Evolutionary conservation across 2,329 filamentous ascomycete genomes (phyloP).

Genomic region (Annulohypoxylon truncatum): DNA sequence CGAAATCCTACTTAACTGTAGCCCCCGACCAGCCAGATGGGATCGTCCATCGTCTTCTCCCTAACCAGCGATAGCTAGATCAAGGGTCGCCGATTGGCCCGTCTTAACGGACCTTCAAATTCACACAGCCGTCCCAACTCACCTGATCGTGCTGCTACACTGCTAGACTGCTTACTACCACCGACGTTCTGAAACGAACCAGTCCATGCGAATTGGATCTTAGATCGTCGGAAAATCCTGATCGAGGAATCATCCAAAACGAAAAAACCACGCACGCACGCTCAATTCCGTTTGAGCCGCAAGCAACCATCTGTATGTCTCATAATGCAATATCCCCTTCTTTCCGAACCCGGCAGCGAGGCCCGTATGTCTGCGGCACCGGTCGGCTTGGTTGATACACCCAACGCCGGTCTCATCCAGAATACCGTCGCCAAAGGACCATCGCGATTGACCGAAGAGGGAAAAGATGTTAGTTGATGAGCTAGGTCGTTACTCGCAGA

Average conservation of each 20-base stretch:
- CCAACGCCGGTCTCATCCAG: conserved; percentile 11
- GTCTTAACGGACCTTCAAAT: conserved; percentile 29
- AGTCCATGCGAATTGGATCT: conserved; percentile 28
- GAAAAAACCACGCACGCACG: conserved; percentile 8
- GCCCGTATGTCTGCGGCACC: conserved; percentile 25
- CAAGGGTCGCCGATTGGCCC: conserved; percentile 35
- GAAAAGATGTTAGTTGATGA: neutral
- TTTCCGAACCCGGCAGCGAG: conserved; percentile 20
- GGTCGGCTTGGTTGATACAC: conserved; percentile 12
- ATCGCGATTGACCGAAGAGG: neutral
- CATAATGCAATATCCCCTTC: conserved; percentile 17
- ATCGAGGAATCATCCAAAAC: conserved; percentile 16
- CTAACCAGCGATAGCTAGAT: conserved; percentile 24
- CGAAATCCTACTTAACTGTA: conserved; percentile 31
- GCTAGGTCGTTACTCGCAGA: neutral
- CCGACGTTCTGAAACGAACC: conserved; percentile 33
- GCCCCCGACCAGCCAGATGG: conserved; percentile 25
- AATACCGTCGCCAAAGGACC: neutral
- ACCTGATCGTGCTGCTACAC: conserved; percentile 26
- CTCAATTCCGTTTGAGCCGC: conserved; percentile 14
- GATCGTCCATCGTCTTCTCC: conserved; percentile 32
- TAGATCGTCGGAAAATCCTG: conserved; percentile 36
- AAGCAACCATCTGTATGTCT: conserved; percentile 11
- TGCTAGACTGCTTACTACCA: conserved; percentile 9
- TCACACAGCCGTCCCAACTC: conserved; percentile 32